These are phyloP conservation scores for Rosa persica DNA, from an alignment of 306 rosid genomes.

Conservation along the genomic window DNA sequence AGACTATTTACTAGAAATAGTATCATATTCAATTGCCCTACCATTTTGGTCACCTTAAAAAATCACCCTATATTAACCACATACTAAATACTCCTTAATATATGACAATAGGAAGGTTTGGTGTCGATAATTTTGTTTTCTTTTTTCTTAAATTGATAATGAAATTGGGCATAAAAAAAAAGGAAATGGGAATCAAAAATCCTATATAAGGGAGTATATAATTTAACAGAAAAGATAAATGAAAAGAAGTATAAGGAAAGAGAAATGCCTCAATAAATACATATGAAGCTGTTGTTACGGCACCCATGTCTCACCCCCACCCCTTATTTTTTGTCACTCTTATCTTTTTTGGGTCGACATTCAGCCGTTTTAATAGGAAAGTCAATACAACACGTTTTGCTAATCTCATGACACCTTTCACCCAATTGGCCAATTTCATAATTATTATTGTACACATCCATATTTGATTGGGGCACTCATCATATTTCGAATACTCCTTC, in stretches of 20 bases:
- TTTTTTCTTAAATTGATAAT: neutral
- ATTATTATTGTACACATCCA: neutral
- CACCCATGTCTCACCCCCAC: constrained; percentile 13
- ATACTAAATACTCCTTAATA: neutral
- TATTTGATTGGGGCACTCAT: neutral
- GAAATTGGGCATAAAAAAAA: neutral
- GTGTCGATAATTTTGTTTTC: neutral
- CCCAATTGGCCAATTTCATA: neutral
- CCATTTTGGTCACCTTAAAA: neutral
- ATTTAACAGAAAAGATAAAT: neutral
- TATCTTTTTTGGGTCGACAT: neutral
- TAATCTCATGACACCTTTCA: constrained; percentile 13
- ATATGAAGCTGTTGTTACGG: constrained; percentile 6
- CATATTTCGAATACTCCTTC: neutral
- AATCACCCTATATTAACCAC: neutral
- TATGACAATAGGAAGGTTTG: neutral
- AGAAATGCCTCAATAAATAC: constrained; percentile 5
- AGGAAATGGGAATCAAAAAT: no score
- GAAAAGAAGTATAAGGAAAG: neutral
- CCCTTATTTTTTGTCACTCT: constrained; percentile 1
- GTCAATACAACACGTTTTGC: constrained; percentile 18
- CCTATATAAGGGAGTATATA: no score
- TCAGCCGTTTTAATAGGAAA: constrained; percentile 25
- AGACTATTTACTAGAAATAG: neutral
- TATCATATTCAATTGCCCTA: neutral